Evolutionary conservation across 305 asterid genomes (phyloP).

Genomic region (Solanum hybrid): DNA sequence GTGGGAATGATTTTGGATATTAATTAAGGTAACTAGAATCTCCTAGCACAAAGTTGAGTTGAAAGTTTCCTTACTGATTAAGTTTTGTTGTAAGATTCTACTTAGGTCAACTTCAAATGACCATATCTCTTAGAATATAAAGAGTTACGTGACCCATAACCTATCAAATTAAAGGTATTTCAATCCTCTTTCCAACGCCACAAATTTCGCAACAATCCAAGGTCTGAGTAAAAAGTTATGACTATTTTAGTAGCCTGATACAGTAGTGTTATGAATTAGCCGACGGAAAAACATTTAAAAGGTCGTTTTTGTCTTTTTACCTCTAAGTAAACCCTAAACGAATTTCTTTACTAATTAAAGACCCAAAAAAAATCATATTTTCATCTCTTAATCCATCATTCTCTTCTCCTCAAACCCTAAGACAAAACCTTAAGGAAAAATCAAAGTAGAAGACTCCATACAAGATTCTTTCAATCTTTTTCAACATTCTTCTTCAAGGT

Average conservation of each 20-base stretch:
- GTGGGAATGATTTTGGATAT: not conserved
- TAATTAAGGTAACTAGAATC: not conserved
- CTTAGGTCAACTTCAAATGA: not conserved
- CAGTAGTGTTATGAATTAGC: not conserved
- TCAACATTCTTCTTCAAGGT: not conserved
- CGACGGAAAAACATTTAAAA: not conserved
- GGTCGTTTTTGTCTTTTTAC: not conserved
- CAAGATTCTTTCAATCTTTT: not conserved
- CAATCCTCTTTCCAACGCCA: not conserved
- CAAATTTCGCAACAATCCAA: not conserved
- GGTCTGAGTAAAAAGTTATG: not conserved
- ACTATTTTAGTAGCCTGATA: not conserved
- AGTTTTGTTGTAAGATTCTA: not conserved
- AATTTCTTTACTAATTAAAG: not conserved
- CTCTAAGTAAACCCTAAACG: not conserved
- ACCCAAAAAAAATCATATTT: too few relatives aligned
- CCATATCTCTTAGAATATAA: not conserved
- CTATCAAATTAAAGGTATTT: too few relatives aligned
- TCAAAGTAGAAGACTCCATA: not conserved
- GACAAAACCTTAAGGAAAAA: not conserved
- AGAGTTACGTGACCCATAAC: not conserved
- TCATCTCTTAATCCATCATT: not conserved
- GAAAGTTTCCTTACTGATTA: not conserved
- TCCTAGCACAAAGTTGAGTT: not conserved
- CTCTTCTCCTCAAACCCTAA: not conserved